Conservation (phyloP, 352 stramenopile species). For the Blastocystis sp. region DNA sequence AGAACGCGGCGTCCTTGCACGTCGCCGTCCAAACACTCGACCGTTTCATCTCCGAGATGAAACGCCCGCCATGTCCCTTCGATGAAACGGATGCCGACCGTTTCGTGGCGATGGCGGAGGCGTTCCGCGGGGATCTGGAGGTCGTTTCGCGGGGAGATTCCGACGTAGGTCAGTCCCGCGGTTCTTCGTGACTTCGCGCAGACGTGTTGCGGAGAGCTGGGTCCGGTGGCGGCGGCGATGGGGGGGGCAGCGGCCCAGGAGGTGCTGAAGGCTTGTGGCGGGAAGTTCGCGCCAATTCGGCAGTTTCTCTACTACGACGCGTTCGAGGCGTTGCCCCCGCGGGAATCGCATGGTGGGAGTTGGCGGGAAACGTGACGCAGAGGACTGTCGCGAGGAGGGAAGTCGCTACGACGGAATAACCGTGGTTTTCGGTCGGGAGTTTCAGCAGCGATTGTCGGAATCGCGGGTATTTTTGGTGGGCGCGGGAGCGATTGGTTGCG, state of each 20-base stretch:
- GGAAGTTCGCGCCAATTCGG: constrained; percentile 94
- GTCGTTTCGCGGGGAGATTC: constrained; percentile 61
- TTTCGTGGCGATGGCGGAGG: constrained; percentile 74
- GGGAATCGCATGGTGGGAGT: constrained; percentile 59
- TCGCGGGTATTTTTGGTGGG: constrained; percentile 90
- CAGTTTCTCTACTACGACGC: constrained; percentile 98
- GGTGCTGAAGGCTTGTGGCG: constrained; percentile 91
- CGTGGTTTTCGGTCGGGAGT: constrained; percentile 70
- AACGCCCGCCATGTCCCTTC: constrained; percentile 73
- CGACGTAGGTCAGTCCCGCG: constrained; percentile 43
- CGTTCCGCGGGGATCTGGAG: constrained; percentile 67
- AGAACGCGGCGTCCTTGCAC: constrained; percentile 77
- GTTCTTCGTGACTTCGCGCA: constrained; percentile 31
- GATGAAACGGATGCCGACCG: constrained; percentile 71
- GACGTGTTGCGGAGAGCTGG: constrained; percentile 75
- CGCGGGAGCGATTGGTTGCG: constrained; percentile 93
- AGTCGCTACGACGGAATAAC: constrained; percentile 83
- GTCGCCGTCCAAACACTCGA: constrained; percentile 76
- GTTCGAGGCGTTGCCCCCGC: constrained; percentile 78
- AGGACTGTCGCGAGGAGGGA: constrained; percentile 59
- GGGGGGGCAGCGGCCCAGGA: constrained; percentile 91
- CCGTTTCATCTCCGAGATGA: constrained; percentile 69
- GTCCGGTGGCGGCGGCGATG: constrained; percentile 86
- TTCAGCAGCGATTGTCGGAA: constrained; percentile 70
- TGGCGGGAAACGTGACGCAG: constrained; percentile 21